Conservation (phyloP, 805 yeast species). For the Yarrowia sp. region DNA sequence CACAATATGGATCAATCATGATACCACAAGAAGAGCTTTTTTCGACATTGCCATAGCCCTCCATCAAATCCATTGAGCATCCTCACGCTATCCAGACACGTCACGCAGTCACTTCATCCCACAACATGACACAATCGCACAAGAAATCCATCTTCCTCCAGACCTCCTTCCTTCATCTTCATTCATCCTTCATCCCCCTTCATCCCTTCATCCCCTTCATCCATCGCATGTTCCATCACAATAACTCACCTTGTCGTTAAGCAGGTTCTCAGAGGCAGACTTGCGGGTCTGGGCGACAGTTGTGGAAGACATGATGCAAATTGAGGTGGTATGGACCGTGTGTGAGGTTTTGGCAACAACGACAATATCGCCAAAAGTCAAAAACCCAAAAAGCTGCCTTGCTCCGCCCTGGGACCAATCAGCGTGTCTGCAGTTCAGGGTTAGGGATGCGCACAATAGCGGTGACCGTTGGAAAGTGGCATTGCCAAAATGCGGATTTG, state of each 20-base stretch:
- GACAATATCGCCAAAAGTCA: slow-evolving; percentile 17
- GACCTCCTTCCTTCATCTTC: too few relatives aligned
- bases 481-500: too few relatives aligned
- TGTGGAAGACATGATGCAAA: slow-evolving; percentile 27
- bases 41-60: too few relatives aligned
- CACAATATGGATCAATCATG: too few relatives aligned
- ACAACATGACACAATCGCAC: too few relatives aligned
- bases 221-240: background rate
- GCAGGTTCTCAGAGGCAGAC: slow-evolving; percentile 37
- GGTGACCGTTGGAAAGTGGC: too few relatives aligned
- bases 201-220: background rate
- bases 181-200: background rate
- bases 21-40: too few relatives aligned
- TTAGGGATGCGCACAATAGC: background rate
- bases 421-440: background rate
- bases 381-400: slow-evolving; percentile 22
- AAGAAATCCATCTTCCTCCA: too few relatives aligned
- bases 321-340: slow-evolving; percentile 19
- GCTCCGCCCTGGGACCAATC: slow-evolving; percentile 17
- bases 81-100: too few relatives aligned
- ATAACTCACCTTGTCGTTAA: slow-evolving; percentile 42
- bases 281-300: slow-evolving; percentile 27
- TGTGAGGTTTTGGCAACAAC: slow-evolving; percentile 7
- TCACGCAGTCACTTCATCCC: too few relatives aligned
- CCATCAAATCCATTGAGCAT: too few relatives aligned